Base-by-base conservation (phyloP, 2,329 filamentous ascomycete species). In the Epichloe scottii region DNA sequence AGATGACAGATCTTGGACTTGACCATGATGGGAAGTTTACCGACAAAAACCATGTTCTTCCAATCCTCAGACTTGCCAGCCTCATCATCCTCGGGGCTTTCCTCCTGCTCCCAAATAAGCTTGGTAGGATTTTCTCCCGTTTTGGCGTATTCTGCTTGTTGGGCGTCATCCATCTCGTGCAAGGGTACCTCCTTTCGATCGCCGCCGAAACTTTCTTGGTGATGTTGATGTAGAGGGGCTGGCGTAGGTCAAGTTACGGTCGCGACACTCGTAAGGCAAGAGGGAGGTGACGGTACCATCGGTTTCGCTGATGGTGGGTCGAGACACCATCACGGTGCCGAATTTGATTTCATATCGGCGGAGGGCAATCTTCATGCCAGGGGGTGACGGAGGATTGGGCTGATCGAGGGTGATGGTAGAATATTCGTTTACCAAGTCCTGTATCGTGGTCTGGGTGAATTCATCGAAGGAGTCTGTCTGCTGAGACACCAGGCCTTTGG, bases 381-480 rank as follows among this genome's bases (percentile, higher is more conserved):
- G 82, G 51, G 82, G 77, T 53, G 81, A 78, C 34, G 85, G 83
- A 4, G 89, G 86, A 56, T 90, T 85, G 55, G 89, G 91, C 67
- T 96, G 89, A 64, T 98, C 93, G 57, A 98, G 81, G n/a, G 87
- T 89, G 55, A 97, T 84, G 58, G 85, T 82, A 40, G 87, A 88
- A 66, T 95, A 91, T 68, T 97, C 93, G 62, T 89, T 84, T 53
- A 98, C 86, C 54, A 98, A 81, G 61, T 95, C 88, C 64, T 97
- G 90, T 70, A 98, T 91, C 0, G 90, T 96, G 21, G 87, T 89
- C 54, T 85, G 84, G 52, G 93, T 90, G 63, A 98, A 98, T 66
- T 97, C 90, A 70, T 98, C 89, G 71, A 95, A 98, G 0, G 94
- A 98, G 67, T 97, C 91, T 56, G 97, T 84, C 73, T 98, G 93